Evolutionary conservation across 2,329 filamentous ascomycete genomes (phyloP).

Genomic region (Nemania serpens): DNA sequence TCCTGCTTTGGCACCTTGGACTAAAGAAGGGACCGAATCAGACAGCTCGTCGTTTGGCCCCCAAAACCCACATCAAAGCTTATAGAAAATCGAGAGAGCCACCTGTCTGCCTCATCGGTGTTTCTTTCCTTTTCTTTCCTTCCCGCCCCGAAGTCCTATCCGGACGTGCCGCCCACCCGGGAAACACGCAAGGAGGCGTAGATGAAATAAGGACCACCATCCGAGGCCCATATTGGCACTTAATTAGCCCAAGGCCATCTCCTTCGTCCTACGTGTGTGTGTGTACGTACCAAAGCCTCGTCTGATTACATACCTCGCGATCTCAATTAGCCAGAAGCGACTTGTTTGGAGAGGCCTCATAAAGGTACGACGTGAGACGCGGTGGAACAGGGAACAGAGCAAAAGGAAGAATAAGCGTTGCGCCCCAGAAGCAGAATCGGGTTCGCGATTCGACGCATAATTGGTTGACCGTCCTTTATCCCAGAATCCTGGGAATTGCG

Average conservation of each 20-base stretch:
- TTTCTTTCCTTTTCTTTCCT: neutral
- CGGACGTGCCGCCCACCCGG: neutral
- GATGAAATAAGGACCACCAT: neutral
- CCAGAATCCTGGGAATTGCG: slow-evolving; percentile 33
- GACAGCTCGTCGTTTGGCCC: slow-evolving; percentile 14
- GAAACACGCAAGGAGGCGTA: slow-evolving; percentile 4
- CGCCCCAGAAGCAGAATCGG: slow-evolving; percentile 15
- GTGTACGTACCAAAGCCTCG: neutral
- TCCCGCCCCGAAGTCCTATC: neutral
- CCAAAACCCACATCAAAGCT: slow-evolving; percentile 21
- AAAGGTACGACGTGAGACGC: neutral
- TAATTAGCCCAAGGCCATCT: slow-evolving; percentile 17
- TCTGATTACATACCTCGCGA: neutral
- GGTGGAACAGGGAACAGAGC: neutral
- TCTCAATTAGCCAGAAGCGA: neutral
- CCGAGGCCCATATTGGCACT: slow-evolving; percentile 1
- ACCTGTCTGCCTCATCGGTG: neutral
- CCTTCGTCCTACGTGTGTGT: neutral
- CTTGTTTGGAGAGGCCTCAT: neutral
- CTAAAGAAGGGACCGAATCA: slow-evolving; percentile 6
- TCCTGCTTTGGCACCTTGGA: slow-evolving; percentile 4
- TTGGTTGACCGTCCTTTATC: slow-evolving; percentile 22
- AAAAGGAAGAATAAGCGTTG: slow-evolving; percentile 7
- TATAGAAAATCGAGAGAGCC: neutral
- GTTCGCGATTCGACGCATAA: slow-evolving; percentile 12